Evolutionary conservation across 208 protist species (phyloP), one percentile per base, ranked within the genome.

Genomic region (Crithidia acanthocephali): DNA sequence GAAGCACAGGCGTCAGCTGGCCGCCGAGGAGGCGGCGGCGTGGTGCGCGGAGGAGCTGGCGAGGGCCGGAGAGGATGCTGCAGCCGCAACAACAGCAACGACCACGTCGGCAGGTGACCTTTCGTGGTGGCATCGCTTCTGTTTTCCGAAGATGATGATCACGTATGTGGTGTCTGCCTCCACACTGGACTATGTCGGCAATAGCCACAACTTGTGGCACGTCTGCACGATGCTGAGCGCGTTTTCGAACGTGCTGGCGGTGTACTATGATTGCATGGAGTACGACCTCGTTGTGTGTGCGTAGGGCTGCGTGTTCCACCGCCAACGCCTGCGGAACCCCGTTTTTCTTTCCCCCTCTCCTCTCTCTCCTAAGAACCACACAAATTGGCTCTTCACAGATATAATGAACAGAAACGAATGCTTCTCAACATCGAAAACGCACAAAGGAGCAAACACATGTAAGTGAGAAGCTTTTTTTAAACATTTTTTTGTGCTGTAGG

Each of bases 181-280:
- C 15, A 84, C 87, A 2, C 60, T 94, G 28, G 79, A 88, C 50
- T 94, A 84, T 64, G 63, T 78, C 35, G 80, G 80, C 56, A 90
- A 94, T 61, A 90, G 83, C 35, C 84, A 94, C 68, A 85, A 80
- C 55, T 16, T 94, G 0, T 94, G 88, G 88, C 88, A 94, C 68
- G 48, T 88, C 47, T 85, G 67, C 60, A 81, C 83, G 33, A 74
- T 70, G 15, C 66, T 93, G 56, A 87, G 83, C 65, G 68, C 75
- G 0, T 55, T 86, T 8, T 79, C 72, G 30, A 80, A 68, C 28
- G 8, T 91, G 42, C 67, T 87, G 9, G 88, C 77, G 15, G 79
- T 77, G 37, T 88, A 86, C 72, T 87, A 94, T 64, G 88, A 94
- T 66, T 69, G 83, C 65, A 56, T 82, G 4, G 85, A 91, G 61